These are phyloP conservation scores for Phytopythium mirpurense DNA, from an alignment of 352 stramenopile genomes.

Conservation along the genomic window DNA sequence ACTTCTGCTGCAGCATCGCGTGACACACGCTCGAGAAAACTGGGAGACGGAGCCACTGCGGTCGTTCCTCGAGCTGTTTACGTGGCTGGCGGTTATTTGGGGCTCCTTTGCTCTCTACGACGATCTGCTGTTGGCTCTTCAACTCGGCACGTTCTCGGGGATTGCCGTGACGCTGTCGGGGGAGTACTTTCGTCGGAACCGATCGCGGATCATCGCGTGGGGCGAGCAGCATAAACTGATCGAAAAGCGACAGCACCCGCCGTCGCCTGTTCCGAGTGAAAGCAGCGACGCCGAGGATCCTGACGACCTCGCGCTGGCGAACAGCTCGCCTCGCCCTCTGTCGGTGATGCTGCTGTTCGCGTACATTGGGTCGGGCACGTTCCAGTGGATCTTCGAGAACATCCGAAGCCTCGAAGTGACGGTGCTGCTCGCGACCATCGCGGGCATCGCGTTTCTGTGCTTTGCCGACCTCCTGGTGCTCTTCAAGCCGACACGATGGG, in stretches of 20 bases:
- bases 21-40: slow-evolving; percentile 74
- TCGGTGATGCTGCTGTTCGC: slow-evolving; percentile 75
- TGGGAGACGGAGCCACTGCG: slow-evolving; percentile 70
- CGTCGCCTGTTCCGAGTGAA: slow-evolving; percentile 16
- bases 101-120: slow-evolving; percentile 81
- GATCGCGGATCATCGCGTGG: slow-evolving; percentile 50
- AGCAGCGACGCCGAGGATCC: slow-evolving; percentile 7
- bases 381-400: slow-evolving; percentile 88
- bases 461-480: slow-evolving; percentile 62
- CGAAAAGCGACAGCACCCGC: slow-evolving; percentile 9
- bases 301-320: not conserved
- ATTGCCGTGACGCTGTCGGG: slow-evolving; percentile 76
- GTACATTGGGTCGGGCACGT: slow-evolving; percentile 82
- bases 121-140: slow-evolving; percentile 69
- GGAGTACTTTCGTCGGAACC: slow-evolving; percentile 68
- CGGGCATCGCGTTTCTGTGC: slow-evolving; percentile 80
- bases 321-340: slow-evolving; percentile 20
- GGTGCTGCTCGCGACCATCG: slow-evolving; percentile 65
- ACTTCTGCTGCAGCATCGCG: slow-evolving; percentile 64
- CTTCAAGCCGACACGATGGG: slow-evolving; percentile 58
- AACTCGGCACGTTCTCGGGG: slow-evolving; percentile 78
- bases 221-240: slow-evolving; percentile 12
- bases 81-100: slow-evolving; percentile 73
- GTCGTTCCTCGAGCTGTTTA: slow-evolving; percentile 81
- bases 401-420: slow-evolving; percentile 81